Evolutionary conservation across 2,329 filamentous ascomycete genomes (phyloP), one percentile per base, ranked within the genome.

Genomic region (Talaromyces funiculosus): DNA sequence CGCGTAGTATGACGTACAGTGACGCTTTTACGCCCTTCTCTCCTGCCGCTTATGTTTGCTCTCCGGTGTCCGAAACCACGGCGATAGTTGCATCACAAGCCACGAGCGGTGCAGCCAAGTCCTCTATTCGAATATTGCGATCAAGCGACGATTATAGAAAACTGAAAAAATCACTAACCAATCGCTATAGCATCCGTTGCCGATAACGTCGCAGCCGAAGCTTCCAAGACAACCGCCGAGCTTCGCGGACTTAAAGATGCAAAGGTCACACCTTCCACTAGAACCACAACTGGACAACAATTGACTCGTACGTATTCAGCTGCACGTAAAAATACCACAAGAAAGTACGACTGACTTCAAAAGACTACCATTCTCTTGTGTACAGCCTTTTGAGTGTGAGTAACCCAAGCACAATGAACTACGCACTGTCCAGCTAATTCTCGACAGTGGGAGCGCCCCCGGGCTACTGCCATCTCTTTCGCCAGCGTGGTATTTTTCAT

Each of bases 351-450:
- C 60, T 61, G n/a, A 61, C 31, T 3, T 29, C 20, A 12, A 6
- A 60, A 83, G 81, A 85, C 74, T 87, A 87, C 74, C 85, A 87
- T 73, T 86, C 84, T 67, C 77, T 86, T 76, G 82, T 88, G 75
- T 87, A 87, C 74, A 84, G 82, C 67, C 78, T 87, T 53, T 72
- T 88, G 68, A 86, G 84, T 77, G 81, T 83, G 69, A 72, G 81
- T 75, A 43, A 16, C 40, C 42, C 49, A 24, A 5, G 20, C 29
- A 51, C 45, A 54, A 26, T 38, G 8, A n/a, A 33, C 37, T 40
- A 26, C 29, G 18, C 35, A 31, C 37, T 33, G 26, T 35, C 51
- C 18, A 43, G 54, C 63, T 64, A 61, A 61, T 20, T 12, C 20
- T 20, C 35, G 43, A 62, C 63, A 83, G 81, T 87, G 85, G 85